These are phyloP conservation scores for Pulveroboletus frians DNA, from an alignment of 768 basidiomycete genomes.

Conservation along the genomic window DNA sequence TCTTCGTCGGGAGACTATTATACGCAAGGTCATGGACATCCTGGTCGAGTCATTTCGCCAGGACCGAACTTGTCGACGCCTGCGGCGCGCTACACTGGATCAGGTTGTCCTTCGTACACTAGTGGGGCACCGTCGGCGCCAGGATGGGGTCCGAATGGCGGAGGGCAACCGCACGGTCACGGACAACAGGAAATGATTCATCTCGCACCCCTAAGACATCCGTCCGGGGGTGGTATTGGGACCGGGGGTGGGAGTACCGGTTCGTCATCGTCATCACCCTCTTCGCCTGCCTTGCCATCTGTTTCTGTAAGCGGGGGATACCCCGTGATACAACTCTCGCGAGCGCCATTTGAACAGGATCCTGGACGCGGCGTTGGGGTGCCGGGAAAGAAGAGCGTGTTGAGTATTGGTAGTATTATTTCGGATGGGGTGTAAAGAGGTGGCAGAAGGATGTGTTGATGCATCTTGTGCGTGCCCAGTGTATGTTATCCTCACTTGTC, in stretches of 20 bases:
- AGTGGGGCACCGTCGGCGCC: slow-evolving; percentile 1
- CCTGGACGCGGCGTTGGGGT: slow-evolving; percentile 18
- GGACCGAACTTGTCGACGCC: slow-evolving; percentile 14
- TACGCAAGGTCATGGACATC: slow-evolving; percentile 14
- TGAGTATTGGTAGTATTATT: slow-evolving; percentile 70
- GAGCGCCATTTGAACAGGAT: slow-evolving; percentile 31
- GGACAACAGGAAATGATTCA: slow-evolving; percentile 33
- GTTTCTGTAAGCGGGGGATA: slow-evolving; percentile 15
- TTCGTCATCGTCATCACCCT: slow-evolving; percentile 26
- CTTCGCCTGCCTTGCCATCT: slow-evolving; percentile 26
- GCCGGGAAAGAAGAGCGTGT: slow-evolving; percentile 53
- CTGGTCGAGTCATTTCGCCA: slow-evolving; percentile 17
- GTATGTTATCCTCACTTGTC: slow-evolving; percentile 1
- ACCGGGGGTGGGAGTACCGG: slow-evolving; percentile 6
- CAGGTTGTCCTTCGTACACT: slow-evolving; percentile 5
- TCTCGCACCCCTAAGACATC: slow-evolving; percentile 31
- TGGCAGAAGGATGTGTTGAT: background rate
- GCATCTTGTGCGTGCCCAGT: background rate
- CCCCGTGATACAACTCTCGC: slow-evolving; percentile 28
- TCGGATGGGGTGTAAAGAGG: slow-evolving; percentile 36
- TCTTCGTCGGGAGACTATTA: slow-evolving; percentile 24
- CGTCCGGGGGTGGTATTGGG: slow-evolving; percentile 1
- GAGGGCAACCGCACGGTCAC: slow-evolving; percentile 13
- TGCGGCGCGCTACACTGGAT: slow-evolving; percentile 13
- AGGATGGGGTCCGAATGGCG: slow-evolving; percentile 18